Evolutionary conservation across 345 rosid species (phyloP).

Genomic region (Melaleuca alternifolia): DNA sequence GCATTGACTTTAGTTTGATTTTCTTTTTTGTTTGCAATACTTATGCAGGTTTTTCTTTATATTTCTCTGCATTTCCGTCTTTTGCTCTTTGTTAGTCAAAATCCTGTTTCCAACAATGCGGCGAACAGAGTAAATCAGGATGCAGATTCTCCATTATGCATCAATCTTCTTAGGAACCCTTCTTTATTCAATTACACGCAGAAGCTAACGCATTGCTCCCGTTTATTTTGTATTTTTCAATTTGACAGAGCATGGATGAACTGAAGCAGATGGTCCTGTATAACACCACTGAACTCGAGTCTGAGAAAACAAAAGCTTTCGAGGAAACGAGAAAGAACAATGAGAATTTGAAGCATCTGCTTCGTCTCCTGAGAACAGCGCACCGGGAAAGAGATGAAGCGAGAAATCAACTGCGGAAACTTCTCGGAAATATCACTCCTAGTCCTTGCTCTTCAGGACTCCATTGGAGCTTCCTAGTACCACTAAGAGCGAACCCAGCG

Average conservation of each 20-base stretch:
- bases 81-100: neutral
- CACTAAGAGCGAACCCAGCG: neutral
- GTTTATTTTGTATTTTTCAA: neutral
- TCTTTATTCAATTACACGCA: neutral
- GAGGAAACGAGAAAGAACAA: constrained; percentile 44
- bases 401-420: constrained; percentile 42
- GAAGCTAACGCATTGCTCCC: neutral
- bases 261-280: constrained; percentile 58
- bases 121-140: neutral
- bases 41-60: neutral
- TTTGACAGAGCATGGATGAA: constrained; percentile 48
- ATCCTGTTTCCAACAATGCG: neutral
- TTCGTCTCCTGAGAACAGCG: constrained; percentile 47
- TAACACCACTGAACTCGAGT: constrained; percentile 44
- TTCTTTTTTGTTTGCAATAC: neutral
- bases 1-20: neutral
- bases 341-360: constrained; percentile 37
- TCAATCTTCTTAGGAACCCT: neutral
- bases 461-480: neutral
- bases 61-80: neutral
- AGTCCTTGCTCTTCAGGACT: neutral
- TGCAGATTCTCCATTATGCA: neutral
- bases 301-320: constrained; percentile 43
- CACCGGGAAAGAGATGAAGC: constrained; percentile 84
- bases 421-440: constrained; percentile 7